Base-by-base conservation (phyloP, 2,329 filamentous ascomycete genomes). In the Claviceps arundinis region DNA sequence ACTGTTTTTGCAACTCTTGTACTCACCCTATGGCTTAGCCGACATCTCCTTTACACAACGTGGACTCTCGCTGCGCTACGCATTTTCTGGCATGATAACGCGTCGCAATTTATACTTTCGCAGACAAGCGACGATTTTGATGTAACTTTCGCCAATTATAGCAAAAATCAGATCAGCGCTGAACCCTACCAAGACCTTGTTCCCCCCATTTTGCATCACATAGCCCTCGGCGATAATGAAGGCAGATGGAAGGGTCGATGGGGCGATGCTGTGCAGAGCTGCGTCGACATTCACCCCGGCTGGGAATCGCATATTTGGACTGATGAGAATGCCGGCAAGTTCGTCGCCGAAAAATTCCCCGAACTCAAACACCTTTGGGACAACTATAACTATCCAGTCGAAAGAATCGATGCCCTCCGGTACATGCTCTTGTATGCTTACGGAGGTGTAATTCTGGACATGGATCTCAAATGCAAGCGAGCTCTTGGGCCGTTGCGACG, bases 361-460 rank as follows among this genome's bases (percentile, higher is more conserved):
- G 52, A 61, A 53, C 59, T 64, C 43, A 51, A 58, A 76, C 81
- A 59, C 6, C 54, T 57, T 41, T 59, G 57, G 57, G 52, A 58
- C 37, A 74, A 73, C 56, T 87, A 87, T 67, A 73, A 70, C 30
- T 84, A 82, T 61, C 81, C 81, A 2, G 85, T 88, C 51, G 81
- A 87, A 65, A 78, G 82, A 54, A 81, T 83, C 44, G 83, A 87
- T 60, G 73, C 82, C 9, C 83, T 87, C 56, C 75, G 84, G 48
- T 88, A 87, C 68, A 64, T 68, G 60, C 58, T 68, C 4, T 47
- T 59, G 13, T 58, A 57, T 43, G 56, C 68, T 66, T 58, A 66
- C 66, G 61, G 69, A 65, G 57, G 57, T 47, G 57, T 58, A 4
- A 56, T 59, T 14, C 54, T 59, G 44, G 57, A 59, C 44, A 59